Percentiles rank a stretch among this genome's conserved stretches.
phyloP scores from a whole-genome alignment of 805 yeast genomes.

The Candida glaebosa region DNA sequence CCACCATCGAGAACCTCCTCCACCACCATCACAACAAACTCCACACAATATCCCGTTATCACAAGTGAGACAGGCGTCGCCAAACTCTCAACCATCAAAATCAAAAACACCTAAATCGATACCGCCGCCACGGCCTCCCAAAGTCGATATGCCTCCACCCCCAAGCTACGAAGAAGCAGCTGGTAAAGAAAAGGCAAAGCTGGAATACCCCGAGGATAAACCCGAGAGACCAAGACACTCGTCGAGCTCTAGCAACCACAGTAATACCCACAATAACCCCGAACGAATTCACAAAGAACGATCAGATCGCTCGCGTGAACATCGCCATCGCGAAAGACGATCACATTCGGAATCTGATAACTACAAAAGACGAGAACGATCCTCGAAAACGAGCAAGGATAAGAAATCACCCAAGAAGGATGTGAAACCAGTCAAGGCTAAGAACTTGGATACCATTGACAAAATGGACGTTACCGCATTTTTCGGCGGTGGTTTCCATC shows the following conservation, averaged over 20 bases:
- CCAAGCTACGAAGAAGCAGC: conserved; percentile 74
- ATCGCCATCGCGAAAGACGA: conserved; percentile 7
- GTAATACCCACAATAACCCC: conserved; percentile 4
- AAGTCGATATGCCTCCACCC: conserved; percentile 47
- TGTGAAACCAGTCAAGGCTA: conserved; percentile 49
- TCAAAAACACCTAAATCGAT: conserved; percentile 7
- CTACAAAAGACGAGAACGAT: conserved; percentile 15
- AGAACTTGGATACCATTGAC: conserved; percentile 89
- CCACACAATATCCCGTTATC: conserved; percentile 1
- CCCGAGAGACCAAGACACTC: conserved; percentile 20
- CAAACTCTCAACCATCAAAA: conserved; percentile 5
- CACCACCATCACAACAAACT: conserved; percentile 18
- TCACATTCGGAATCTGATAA: conserved; percentile 4
- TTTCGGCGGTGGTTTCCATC: conserved; percentile 93
- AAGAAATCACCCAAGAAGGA: conserved; percentile 38
- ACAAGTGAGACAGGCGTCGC: not conserved
- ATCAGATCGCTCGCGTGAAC: conserved; percentile 9
- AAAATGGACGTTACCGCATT: conserved; percentile 93
- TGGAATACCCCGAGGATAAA: conserved; percentile 56
- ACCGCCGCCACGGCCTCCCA: conserved; percentile 31
- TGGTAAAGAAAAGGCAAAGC: conserved; percentile 38
- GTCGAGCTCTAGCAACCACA: conserved; percentile 8
- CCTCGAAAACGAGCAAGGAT: conserved; percentile 14
- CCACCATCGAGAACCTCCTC: conserved; percentile 37
- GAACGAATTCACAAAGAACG: conserved; percentile 3